Conservation (phyloP, 257 asterid genomes). For the Solanum paucissectum region DNA sequence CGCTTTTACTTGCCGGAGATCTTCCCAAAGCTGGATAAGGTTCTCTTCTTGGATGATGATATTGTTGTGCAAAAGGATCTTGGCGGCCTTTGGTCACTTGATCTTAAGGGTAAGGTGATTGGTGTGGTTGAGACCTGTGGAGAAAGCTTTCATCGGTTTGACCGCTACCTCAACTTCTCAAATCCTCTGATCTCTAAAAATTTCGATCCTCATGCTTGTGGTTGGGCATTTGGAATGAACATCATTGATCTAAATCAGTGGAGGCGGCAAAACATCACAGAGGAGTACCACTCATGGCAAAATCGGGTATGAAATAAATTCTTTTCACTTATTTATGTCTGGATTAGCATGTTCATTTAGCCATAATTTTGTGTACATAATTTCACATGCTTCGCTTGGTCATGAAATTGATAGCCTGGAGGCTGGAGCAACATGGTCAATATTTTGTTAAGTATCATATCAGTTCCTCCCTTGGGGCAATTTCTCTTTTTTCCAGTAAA, state of each 20-base stretch:
- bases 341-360: not conserved
- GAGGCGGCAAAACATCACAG: conserved; percentile 77
- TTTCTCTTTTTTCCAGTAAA: not conserved
- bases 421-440: not conserved
- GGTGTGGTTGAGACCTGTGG: conserved; percentile 97
- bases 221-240: conserved; percentile 98
- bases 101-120: conserved; percentile 75
- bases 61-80: conserved; percentile 80
- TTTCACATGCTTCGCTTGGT: not conserved
- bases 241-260: conserved; percentile 61
- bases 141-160: conserved; percentile 87
- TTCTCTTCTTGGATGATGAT: conserved; percentile 89
- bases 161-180: conserved; percentile 87
- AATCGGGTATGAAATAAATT: conserved; percentile 43
- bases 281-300: conserved; percentile 87
- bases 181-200: conserved; percentile 61
- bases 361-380: not conserved
- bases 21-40: conserved; percentile 73
- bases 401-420: not conserved
- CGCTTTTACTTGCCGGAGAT: conserved; percentile 91
- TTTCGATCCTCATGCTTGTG: conserved; percentile 80
- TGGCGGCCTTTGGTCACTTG: conserved; percentile 63
- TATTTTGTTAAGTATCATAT: not conserved
- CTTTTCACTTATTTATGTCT: not conserved
- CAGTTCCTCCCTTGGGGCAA: not conserved